Evolutionary conservation across 2,329 filamentous ascomycete genomes (phyloP), one percentile per base, ranked within the genome.

Genomic region (Macrophomina pseudophaseolina): DNA sequence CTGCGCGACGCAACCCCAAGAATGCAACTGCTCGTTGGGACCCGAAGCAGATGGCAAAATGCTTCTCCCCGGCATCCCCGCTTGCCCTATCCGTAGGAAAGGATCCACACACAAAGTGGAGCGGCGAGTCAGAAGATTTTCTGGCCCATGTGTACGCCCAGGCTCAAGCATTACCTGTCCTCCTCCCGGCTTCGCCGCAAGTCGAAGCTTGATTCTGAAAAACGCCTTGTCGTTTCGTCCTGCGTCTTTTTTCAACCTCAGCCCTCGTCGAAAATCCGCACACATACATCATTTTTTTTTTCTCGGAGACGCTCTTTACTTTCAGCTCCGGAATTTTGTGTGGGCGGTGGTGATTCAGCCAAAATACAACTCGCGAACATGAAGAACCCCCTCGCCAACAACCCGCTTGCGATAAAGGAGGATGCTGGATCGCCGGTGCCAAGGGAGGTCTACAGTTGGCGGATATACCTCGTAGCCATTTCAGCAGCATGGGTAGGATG

Each of bases 371-470:
- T 28, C 9, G 44, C 30, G 35, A 63, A 38, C 8, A 64, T 64
- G 59, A 51, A 52, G 32, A 64, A 64, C 59, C 44, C 46, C 5
- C 23, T 64, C 35, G 16, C 59, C 48, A 52, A 46, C 46, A 64
- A 64, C 42, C 59, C 59, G 16, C 33, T 64, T 18, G 59, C 59
- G 18, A 52, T 64, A 32, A 64, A 52, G 46, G 46, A 64, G 23
- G 59, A 51, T 6, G 14, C 32, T 4, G 59, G 48, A 16, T 12
- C 46, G 23, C 5, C 44, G 3, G 59, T 40, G 18, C 59, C 59
- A n/a, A 52, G 16, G 5, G 85, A 90, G 74, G 87, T 91, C 67
- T 91, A 91, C 78, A 88, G 88, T 72, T 91, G 88, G 88, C 84
- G 88, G 66, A 87, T 90, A 33, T 87, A 89, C 69, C 83, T 83